phyloP scores from a whole-genome alignment of 495 filamentous ascomycete species.

The Melanomma pulvis-pyrius region DNA sequence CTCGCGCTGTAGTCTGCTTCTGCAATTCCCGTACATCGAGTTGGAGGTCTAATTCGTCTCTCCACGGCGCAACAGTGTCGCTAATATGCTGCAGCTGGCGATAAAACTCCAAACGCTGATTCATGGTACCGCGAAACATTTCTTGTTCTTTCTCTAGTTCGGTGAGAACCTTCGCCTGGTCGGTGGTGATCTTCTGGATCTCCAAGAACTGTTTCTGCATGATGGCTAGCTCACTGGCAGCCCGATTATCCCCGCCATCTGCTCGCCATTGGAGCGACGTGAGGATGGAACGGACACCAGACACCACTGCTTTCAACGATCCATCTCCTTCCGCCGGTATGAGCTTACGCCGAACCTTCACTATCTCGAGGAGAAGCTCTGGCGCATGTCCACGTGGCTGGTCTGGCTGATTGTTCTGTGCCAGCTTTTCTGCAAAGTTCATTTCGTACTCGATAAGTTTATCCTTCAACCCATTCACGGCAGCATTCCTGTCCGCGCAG shows the following conservation, averaged over 20 bases:
- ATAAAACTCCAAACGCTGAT: constrained; percentile 83
- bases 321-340: constrained; percentile 59
- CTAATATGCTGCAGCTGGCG: constrained; percentile 86
- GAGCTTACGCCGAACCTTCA: constrained; percentile 57
- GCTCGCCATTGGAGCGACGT: constrained; percentile 64
- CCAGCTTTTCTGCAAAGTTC: constrained; percentile 58
- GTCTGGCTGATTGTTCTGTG: constrained; percentile 39
- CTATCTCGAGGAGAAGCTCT: constrained; percentile 63
- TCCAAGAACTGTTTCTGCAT: constrained; percentile 58
- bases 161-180: constrained; percentile 65
- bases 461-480: constrained; percentile 74
- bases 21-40: constrained; percentile 47
- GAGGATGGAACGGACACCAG: constrained; percentile 65
- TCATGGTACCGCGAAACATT: constrained; percentile 74
- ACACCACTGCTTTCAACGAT: constrained; percentile 70
- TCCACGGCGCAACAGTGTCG: constrained; percentile 76
- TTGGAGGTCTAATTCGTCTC: constrained; percentile 57
- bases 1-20: constrained; percentile 49
- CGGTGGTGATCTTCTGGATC: constrained; percentile 61
- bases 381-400: constrained; percentile 66
- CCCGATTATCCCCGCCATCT: constrained; percentile 63
- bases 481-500: constrained; percentile 76
- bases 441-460: constrained; percentile 79
- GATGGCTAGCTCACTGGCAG: constrained; percentile 65
- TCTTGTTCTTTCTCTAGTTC: constrained; percentile 72